Evolutionary conservation across 2,329 filamentous ascomycete genomes (phyloP).

Genomic region (Monilinia aucupariae): DNA sequence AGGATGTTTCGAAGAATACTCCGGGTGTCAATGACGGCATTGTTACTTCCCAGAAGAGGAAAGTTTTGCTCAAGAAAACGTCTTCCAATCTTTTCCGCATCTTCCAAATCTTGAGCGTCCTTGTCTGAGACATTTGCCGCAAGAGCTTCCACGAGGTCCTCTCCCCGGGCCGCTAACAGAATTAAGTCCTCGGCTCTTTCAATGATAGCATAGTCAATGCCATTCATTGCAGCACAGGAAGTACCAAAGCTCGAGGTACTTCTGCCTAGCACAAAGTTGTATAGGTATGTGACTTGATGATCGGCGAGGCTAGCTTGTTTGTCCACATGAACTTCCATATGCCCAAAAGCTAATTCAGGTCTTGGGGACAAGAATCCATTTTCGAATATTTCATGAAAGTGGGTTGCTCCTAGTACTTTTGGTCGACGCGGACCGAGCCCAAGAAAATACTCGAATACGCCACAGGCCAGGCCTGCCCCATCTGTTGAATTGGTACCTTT

Average conservation of each 20-base stretch:
- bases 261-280: slow-evolving; percentile 60
- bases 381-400: slow-evolving; percentile 69
- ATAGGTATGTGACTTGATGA: slow-evolving; percentile 68
- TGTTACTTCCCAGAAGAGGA: slow-evolving; percentile 22
- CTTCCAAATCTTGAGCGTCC: slow-evolving; percentile 61
- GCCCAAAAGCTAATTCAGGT: slow-evolving; percentile 52
- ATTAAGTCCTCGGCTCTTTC: slow-evolving; percentile 71
- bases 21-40: slow-evolving; percentile 27
- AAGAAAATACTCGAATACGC: slow-evolving; percentile 53
- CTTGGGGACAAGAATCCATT: slow-evolving; percentile 49
- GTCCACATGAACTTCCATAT: slow-evolving; percentile 67
- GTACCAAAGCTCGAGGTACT: slow-evolving; percentile 81
- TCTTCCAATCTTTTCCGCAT: slow-evolving; percentile 58
- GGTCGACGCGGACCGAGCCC: slow-evolving; percentile 44
- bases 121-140: slow-evolving; percentile 61
- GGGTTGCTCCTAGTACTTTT: slow-evolving; percentile 56
- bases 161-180: slow-evolving; percentile 60
- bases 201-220: slow-evolving; percentile 67
- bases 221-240: slow-evolving; percentile 80
- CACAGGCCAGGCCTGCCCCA: slow-evolving; percentile 53
- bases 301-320: slow-evolving; percentile 45
- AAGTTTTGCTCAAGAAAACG: slow-evolving; percentile 46
- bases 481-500: slow-evolving; percentile 57
- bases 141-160: slow-evolving; percentile 63
- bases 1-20: slow-evolving; percentile 29